Percentiles rank a stretch among this genome's conserved stretches.
Conservation (phyloP, 2,329 filamentous ascomycete genomes). For the Penicillium sclerotigenum region DNA sequence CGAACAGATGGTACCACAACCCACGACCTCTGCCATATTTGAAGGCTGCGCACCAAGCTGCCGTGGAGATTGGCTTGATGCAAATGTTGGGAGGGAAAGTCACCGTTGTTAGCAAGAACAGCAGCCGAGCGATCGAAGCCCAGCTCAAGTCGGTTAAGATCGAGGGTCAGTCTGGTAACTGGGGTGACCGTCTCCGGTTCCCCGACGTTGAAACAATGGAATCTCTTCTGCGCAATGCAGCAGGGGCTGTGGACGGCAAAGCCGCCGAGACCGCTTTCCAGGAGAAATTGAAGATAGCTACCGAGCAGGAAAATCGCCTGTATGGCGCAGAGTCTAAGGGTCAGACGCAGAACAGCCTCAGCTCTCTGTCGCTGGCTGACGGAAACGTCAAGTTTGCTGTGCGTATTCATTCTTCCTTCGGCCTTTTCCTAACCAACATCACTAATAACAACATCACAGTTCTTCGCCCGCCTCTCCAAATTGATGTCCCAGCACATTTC, state of each 20-base stretch:
- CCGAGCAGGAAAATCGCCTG: not conserved
- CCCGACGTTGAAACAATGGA: conserved; percentile 31
- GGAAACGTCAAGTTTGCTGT: conserved; percentile 69
- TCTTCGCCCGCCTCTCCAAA: conserved; percentile 76
- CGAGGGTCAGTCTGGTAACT: conserved; percentile 22
- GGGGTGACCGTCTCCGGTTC: conserved; percentile 31
- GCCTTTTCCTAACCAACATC: not conserved
- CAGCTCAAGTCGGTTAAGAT: conserved; percentile 33
- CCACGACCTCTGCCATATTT: not conserved
- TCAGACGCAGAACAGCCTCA: conserved; percentile 16
- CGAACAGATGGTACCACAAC: conserved; percentile 16
- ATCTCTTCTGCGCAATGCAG: conserved; percentile 19
- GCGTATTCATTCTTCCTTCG: conserved; percentile 37
- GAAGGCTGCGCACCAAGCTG: conserved; percentile 51
- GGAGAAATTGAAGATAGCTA: not conserved
- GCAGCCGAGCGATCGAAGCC: not conserved
- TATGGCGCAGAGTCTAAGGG: conserved; percentile 12
- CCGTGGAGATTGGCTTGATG: conserved; percentile 56
- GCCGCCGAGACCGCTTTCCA: not conserved
- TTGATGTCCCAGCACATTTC: conserved; percentile 73
- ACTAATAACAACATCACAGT: conserved; percentile 49
- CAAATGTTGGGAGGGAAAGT: conserved; percentile 36
- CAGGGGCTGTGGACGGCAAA: not conserved
- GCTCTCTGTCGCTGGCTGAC: conserved; percentile 53
- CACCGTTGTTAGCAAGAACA: not conserved